Evolutionary conservation across 1,139 yeast species (phyloP), one percentile per base, ranked within the genome.

Genomic region (Meyerozyma sp.): DNA sequence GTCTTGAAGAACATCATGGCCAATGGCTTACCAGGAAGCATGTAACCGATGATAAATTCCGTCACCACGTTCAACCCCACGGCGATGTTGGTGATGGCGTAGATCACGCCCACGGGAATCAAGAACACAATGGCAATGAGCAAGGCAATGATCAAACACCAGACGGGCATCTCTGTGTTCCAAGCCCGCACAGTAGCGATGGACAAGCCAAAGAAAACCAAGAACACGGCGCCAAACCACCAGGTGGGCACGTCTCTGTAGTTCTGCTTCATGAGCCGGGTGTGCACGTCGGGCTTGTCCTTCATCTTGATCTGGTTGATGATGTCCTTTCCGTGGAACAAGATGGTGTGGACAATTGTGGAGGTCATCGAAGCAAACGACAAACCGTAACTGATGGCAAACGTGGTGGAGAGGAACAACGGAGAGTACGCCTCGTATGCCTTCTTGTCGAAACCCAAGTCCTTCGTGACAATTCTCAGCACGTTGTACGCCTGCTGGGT

Each of bases 181-280:
- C 73, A 70, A 21, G 55, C 71, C 55, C 66, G 58, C 38, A 65
- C 53, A 28, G 73, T 66, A 25, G 62, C 75, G 46, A 72, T 59
- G 8, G 76, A 59, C 49, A 70, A 46, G 29, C 62, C 77, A 47
- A 72, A 70, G 50, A 69, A 68, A 26, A 62, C 49, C 21, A 70
- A 48, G 56, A 81, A 76, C 5, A 79, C 68, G 32, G 73, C 54
- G 1, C 55, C 56, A 55, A 68, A 84, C 84, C 87, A 79, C 87
- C 87, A 81, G 48, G 75, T 81, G 29, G 90, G 90, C 27, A 76
- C 80, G 51, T 77, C 81, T 42, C 66, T 73, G 61, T 82, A 84
- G 46, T 49, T 46, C 36, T 65, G 62, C 47, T 65, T 66, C 85
- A 82, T 82, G 46, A 81, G 70, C 52, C 82, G 72, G 66, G 72